Base-by-base conservation (phyloP, 1,139 yeast species). In the Saccharomyces pastorianus region DNA sequence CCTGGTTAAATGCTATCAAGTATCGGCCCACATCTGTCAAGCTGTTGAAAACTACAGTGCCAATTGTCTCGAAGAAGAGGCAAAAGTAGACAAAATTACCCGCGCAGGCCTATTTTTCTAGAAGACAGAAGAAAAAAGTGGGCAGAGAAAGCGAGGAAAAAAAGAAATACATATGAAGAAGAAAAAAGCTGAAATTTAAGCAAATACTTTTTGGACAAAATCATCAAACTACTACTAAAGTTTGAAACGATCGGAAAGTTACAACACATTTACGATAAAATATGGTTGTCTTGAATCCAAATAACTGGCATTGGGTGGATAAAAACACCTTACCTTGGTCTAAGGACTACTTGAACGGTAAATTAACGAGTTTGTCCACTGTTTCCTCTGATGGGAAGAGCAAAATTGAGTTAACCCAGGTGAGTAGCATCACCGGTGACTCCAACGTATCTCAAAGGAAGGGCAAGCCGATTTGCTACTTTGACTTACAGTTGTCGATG, bases 231-330 rank as follows among this genome's bases (percentile, higher is more conserved):
- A 38, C 11, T 38, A 9, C n/a, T 7, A 34, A 20, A 23, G 48
- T 9, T 44, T 25, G 48, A 26, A 23, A 25, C 23, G 25, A 23
- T 11, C 8, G 8, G 29, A n/a, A 25, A 20, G 11, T 49, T 20
- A 23, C 42, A n/a, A 31, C 42, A 5, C 28, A n/a, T 32, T 26
- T 48, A 34, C 34, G 14, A 23, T 13, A 28, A 26, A 53, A 34
- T 4, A 84, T 85, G 91, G 87, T 83, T 53, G 90, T 85, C 48
- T 85, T 85, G 68, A 86, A 86, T 74, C 95, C 95, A 49, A 85
- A 86, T 71, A 86, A 86, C 80, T 86, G 93, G 95, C 93, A 86
- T 74, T 86, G 95, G 93, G 84, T 86, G 47, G 89, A 85, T 65
- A 85, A 82, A 66, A 85, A 85, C 73, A 85, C 91, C 62, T 76